Evolutionary conservation across 306 rosid genomes (phyloP).

Genomic region (Astragalus membranaceus): DNA sequence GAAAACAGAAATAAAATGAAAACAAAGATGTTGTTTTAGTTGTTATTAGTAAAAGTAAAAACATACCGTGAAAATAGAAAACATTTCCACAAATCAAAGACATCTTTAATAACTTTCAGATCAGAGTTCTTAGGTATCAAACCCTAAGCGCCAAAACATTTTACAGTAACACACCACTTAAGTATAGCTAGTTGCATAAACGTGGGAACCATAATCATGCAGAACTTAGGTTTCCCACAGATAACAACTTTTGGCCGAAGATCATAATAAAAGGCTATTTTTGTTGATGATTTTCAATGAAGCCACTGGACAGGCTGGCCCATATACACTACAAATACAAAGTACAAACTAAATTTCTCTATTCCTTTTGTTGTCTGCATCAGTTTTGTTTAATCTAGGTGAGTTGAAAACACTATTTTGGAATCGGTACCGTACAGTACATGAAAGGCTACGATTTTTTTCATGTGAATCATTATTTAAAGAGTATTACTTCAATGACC

Average conservation of each 20-base stretch:
- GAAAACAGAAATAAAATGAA: not conserved
- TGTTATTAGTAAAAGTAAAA: not conserved
- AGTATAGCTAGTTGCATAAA: not conserved
- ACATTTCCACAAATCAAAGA: not conserved
- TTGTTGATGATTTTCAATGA: not conserved
- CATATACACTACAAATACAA: not conserved
- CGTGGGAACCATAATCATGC: not conserved
- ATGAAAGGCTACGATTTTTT: constrained; percentile 6
- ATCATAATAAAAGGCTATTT: not conserved
- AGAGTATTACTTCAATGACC: not conserved
- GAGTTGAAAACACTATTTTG: not conserved
- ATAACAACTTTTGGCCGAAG: not conserved
- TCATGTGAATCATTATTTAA: not conserved
- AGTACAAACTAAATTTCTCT: not conserved
- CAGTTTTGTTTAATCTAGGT: not conserved
- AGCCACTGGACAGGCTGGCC: not conserved
- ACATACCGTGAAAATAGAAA: not conserved
- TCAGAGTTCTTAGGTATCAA: not conserved
- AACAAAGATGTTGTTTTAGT: not conserved
- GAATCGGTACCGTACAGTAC: not conserved
- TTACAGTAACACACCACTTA: not conserved
- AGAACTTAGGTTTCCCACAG: not conserved
- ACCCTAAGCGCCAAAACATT: not conserved
- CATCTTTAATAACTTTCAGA: not conserved
- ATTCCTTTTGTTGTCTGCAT: not conserved